Percentiles rank a stretch among this genome's conserved stretches.
Conservation (phyloP, 2,329 filamentous ascomycete species). For the Colletotrichum filicis region DNA sequence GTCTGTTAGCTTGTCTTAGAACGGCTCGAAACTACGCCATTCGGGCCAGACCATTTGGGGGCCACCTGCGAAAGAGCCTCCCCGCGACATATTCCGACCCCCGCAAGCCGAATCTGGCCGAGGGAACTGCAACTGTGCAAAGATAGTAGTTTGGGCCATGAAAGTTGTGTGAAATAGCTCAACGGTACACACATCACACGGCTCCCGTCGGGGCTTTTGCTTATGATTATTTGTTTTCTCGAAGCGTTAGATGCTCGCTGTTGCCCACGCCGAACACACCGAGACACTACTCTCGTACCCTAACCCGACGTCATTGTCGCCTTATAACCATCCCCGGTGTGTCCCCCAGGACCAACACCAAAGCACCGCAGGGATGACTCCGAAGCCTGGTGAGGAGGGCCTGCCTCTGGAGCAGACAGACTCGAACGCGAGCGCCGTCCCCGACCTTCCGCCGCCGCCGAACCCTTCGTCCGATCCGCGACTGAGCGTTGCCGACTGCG, state of each 20-base stretch:
- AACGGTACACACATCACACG: constrained; percentile 13
- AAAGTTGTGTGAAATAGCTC: constrained; percentile 8
- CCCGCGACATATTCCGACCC: constrained; percentile 5
- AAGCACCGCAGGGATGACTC: constrained; percentile 9
- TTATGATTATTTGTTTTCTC: background rate
- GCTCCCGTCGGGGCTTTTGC: background rate
- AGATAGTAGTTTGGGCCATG: constrained; percentile 20
- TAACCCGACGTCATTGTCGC: background rate
- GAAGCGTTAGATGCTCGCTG: constrained; percentile 6
- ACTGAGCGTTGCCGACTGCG: constrained; percentile 40
- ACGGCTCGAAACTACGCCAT: background rate
- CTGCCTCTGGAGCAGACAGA: constrained; percentile 36
- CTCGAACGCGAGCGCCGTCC: constrained; percentile 39
- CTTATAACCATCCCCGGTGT: background rate
- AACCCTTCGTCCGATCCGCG: constrained; percentile 52
- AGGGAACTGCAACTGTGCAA: constrained; percentile 21
- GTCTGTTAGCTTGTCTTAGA: background rate
- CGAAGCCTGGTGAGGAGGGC: constrained; percentile 15
- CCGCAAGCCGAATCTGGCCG: constrained; percentile 15
- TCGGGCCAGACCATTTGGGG: background rate
- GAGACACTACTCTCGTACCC: background rate
- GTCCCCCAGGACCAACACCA: constrained; percentile 1
- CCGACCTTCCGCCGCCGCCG: constrained; percentile 54
- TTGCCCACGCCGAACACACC: background rate
- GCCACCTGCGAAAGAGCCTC: background rate